Percentiles rank a stretch among this genome's conserved stretches.
phyloP scores from a whole-genome alignment of 192 early-diverging fungal species.

The Kappamyces sp. region DNA sequence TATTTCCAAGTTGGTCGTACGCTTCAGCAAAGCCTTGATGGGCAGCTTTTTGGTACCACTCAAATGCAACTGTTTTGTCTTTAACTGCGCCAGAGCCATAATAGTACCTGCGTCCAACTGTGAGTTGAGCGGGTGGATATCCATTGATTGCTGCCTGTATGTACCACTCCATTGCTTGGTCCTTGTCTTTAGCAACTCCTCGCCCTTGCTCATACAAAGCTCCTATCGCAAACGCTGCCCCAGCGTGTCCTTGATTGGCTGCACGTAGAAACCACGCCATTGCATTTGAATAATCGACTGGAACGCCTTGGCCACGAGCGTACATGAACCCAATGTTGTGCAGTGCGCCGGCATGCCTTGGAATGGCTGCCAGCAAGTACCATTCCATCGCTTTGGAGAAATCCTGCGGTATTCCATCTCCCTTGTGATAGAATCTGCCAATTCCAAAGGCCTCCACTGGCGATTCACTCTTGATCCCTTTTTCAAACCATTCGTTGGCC shows the following conservation, averaged over 20 bases:
- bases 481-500: constrained; percentile 7
- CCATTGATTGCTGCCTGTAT: neutral
- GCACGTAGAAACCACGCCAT: constrained; percentile 19
- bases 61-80: constrained; percentile 20
- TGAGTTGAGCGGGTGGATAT: constrained; percentile 20
- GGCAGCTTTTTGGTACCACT: constrained; percentile 20
- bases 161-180: constrained; percentile 6
- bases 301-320: constrained; percentile 7
- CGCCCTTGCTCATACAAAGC: constrained; percentile 4
- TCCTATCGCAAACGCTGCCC: neutral
- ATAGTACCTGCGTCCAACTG: constrained; percentile 13
- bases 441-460: constrained; percentile 3
- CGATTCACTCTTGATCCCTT: neutral
- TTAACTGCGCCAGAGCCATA: constrained; percentile 1
- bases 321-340: constrained; percentile 15
- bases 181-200: constrained; percentile 2
- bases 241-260: constrained; percentile 2
- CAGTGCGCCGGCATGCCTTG: constrained; percentile 15
- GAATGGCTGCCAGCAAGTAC: constrained; percentile 18
- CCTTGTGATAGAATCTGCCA: constrained; percentile 8
- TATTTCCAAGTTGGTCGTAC: constrained; percentile 1
- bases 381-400: constrained; percentile 15
- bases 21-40: constrained; percentile 26
- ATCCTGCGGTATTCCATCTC: constrained; percentile 3
- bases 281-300: constrained; percentile 16